Percentiles rank a stretch among this genome's conserved stretches.
Evolutionary conservation across 768 basidiomycete genomes (phyloP).

Genomic region (Lepiota venenata): DNA sequence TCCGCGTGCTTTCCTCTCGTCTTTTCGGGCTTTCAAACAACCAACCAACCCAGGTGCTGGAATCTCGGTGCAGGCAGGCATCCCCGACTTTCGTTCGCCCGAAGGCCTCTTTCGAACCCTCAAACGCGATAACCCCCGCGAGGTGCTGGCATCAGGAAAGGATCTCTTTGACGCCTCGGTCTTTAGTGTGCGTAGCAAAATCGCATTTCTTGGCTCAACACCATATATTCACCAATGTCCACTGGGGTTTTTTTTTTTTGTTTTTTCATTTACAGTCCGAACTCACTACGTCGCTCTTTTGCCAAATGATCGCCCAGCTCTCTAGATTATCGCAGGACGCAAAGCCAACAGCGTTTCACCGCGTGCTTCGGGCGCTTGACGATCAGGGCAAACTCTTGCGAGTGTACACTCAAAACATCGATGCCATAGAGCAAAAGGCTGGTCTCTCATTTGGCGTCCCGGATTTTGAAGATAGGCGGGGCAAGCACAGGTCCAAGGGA

Average conservation of each 20-base stretch:
- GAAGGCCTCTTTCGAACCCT: slow-evolving; percentile 77
- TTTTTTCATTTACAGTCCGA: slow-evolving; percentile 57
- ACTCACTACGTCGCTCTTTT: slow-evolving; percentile 72
- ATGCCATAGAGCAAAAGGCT: slow-evolving; percentile 82
- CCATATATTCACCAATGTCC: background rate
- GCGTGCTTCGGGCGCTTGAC: slow-evolving; percentile 70
- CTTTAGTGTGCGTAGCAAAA: slow-evolving; percentile 72
- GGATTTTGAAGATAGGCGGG: slow-evolving; percentile 55
- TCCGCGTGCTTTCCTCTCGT: slow-evolving; percentile 12
- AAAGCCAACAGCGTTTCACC: slow-evolving; percentile 78
- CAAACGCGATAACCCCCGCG: slow-evolving; percentile 75
- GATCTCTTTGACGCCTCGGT: slow-evolving; percentile 91
- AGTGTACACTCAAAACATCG: slow-evolving; percentile 94
- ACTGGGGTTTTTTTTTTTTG: too few relatives aligned
- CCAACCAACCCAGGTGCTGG: slow-evolving; percentile 89
- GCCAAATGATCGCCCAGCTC: slow-evolving; percentile 86
- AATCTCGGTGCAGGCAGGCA: slow-evolving; percentile 83
- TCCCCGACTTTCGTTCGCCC: slow-evolving; percentile 85
- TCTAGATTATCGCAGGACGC: slow-evolving; percentile 71
- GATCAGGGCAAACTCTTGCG: slow-evolving; percentile 73
- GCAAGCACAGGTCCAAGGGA: slow-evolving; percentile 46
- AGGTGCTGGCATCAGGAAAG: slow-evolving; percentile 69
- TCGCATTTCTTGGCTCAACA: too few relatives aligned
- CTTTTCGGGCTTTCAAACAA: too few relatives aligned
- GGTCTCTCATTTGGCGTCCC: slow-evolving; percentile 88